These are phyloP conservation scores for Guillardia theta DNA, from an alignment of 78 protist genomes.

Conservation along the genomic window DNA sequence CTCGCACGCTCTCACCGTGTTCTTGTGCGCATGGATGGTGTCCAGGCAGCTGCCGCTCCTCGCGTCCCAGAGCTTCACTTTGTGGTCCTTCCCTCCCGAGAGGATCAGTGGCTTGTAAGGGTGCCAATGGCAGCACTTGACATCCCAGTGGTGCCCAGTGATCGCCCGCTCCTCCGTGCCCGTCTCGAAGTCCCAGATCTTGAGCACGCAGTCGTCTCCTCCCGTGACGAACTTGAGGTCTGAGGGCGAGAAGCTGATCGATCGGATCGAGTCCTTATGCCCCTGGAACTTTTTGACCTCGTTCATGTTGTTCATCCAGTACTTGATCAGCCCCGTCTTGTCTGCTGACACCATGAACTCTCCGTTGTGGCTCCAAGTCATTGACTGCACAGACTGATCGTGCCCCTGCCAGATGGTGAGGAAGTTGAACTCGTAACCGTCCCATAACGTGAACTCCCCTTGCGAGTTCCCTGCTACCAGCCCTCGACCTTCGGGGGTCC, in stretches of 20 bases:
- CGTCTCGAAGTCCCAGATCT: not conserved
- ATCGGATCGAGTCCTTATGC: not conserved
- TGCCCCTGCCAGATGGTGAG: slow-evolving; percentile 89
- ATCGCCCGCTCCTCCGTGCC: not conserved
- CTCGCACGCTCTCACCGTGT: slow-evolving; percentile 57
- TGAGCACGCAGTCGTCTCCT: not conserved
- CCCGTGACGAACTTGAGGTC: slow-evolving; percentile 37
- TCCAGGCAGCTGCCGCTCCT: slow-evolving; percentile 55
- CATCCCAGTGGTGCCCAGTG: slow-evolving; percentile 92
- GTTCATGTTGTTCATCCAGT: slow-evolving; percentile 94
- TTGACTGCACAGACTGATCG: slow-evolving; percentile 79
- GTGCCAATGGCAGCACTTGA: slow-evolving; percentile 86
- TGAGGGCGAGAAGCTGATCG: slow-evolving; percentile 28
- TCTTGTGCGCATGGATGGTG: slow-evolving; percentile 71
- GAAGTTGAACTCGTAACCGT: slow-evolving; percentile 88
- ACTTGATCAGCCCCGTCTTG: slow-evolving; percentile 79
- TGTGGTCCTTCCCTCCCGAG: slow-evolving; percentile 57
- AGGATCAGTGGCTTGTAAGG: slow-evolving; percentile 80
- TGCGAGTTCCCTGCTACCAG: not conserved
- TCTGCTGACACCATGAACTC: slow-evolving; percentile 88
- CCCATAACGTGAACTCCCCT: slow-evolving; percentile 93
- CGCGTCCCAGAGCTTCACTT: slow-evolving; percentile 92
- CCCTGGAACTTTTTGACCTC: slow-evolving; percentile 45
- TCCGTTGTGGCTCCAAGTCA: slow-evolving; percentile 84
- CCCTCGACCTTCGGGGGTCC: slow-evolving; percentile 60